Base-by-base conservation (phyloP, 345 rosid species). In the Fremontodendron californicum region DNA sequence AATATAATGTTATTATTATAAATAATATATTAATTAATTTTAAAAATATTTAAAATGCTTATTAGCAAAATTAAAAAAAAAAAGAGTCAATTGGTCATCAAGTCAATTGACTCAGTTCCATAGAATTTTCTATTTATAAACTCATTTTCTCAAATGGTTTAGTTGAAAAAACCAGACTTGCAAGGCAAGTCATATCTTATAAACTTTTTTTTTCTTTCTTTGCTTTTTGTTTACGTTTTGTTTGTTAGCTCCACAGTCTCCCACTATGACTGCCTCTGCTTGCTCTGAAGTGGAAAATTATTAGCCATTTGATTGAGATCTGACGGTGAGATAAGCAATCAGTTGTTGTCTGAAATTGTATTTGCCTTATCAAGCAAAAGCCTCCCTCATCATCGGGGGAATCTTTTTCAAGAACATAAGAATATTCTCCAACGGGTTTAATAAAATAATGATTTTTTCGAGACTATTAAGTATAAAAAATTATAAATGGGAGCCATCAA, bases 131-230 rank as follows among this genome's bases (percentile, higher is more conserved):
- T 8, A 25, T 49, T 62, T 45, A 3, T 11, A 35, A 19, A 71
- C 69, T 73, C 37, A 9, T 76, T 72, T 16, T 25, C n/a, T 63
- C 73, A 35, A 71, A 18, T 45, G 35, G 63, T 69, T 63, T 63
- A 37, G 78, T 16, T 75, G 25, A 69, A 55, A 72, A 78, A 75
- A n/a, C 83, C 79, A 75, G 12, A 49, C 89, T 86, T 84, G 84
- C 83, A 84, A 84, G 84, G 75, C 82, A 86, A 84, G 83, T 57
- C 81, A 80, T 9, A 39, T 52, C 48, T 6, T 21, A 12, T 21
- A 45, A 25, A 9, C 3, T 7, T 33, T 33, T 33, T 33, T 33
- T 19, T 42, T 46, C 3, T 21, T 15, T 11, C 6, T 78, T 85
- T 62, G 49, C 88, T 86, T 78, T 68, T 0, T 66, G 54, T 12